Base-by-base conservation (phyloP, 805 yeast genomes). In the Saccharomycopsis selenospora region DNA sequence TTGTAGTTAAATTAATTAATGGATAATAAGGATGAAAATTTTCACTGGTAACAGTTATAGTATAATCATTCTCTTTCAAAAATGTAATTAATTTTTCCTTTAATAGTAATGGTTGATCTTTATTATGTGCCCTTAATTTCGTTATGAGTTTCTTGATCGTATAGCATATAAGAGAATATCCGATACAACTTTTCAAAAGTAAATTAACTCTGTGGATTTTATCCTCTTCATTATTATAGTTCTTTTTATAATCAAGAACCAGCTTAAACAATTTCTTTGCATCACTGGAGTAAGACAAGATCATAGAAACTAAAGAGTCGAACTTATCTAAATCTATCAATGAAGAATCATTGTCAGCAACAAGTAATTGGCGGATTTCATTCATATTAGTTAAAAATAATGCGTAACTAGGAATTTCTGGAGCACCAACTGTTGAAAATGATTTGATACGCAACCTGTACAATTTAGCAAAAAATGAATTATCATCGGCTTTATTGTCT, bases 351-450 rank as follows among this genome's bases (percentile, higher is more conserved):
- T 20, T 6, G 7, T 7, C 17, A 10, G 38, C 38, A 10, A 5
- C 5, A 33, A 33, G 18, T 22, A 40, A 40, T 5, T 40, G 6
- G n/a, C 26, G 23, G 5, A 41, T 41, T n/a, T 41, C 44, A 4
- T 6, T 23, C 11, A 18, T 44, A 25, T 36, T 29, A 22, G 22
- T 36, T 10, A 33, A 7, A 20, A 33, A 44, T 4, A 10, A n/a
- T 27, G 58, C 63, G 55, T 65, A 80, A 0, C 69, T 59, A 2
- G 91, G 89, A 38, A 77, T 57, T 25, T 71, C 73, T 1, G 96
- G 96, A 8, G 79, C 79, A 0, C 95, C 95, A 18, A 89, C 82
- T 0, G 88, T 75, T 20, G 82, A 76, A 67, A 84, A 86, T 3
- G 93, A 80, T 61, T 87, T 88, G 75, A 87, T 73, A 55, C 95